These are phyloP conservation scores for Chenopodium formosanum DNA, from an alignment of 148 eudicot genomes.

Conservation along the genomic window DNA sequence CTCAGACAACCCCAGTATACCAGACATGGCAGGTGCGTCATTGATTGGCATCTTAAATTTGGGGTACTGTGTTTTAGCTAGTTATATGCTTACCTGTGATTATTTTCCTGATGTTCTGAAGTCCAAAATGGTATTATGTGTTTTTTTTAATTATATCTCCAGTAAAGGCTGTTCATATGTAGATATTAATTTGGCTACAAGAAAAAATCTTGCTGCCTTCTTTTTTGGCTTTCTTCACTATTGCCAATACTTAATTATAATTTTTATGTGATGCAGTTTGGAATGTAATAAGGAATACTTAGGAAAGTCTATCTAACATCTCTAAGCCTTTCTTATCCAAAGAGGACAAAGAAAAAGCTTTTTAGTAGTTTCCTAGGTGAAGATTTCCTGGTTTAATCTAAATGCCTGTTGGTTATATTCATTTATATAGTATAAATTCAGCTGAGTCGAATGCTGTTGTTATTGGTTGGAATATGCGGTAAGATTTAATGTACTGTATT, in stretches of 20 bases:
- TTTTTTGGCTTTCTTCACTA: background rate
- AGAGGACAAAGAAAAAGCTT: background rate
- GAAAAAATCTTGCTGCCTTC: background rate
- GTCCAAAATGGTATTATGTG: background rate
- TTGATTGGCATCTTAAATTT: constrained; percentile 8
- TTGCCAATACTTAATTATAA: background rate
- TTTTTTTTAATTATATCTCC: too few relatives aligned
- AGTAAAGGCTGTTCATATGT: background rate
- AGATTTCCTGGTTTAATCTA: background rate
- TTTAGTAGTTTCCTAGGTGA: background rate
- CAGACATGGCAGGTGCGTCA: constrained; percentile 69
- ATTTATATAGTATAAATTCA: too few relatives aligned
- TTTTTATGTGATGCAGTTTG: background rate
- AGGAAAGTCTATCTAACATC: background rate
- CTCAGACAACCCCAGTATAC: constrained; percentile 45
- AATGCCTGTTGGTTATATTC: background rate
- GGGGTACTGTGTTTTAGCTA: background rate
- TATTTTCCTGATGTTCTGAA: background rate
- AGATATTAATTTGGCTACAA: background rate
- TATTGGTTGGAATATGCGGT: background rate
- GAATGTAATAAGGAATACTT: background rate
- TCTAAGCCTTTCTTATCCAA: background rate
- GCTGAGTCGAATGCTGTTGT: background rate
- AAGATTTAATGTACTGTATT: background rate
- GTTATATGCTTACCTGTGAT: background rate